Conservation (phyloP, 352 stramenopile genomes). For the Phytophthora meadii region DNA sequence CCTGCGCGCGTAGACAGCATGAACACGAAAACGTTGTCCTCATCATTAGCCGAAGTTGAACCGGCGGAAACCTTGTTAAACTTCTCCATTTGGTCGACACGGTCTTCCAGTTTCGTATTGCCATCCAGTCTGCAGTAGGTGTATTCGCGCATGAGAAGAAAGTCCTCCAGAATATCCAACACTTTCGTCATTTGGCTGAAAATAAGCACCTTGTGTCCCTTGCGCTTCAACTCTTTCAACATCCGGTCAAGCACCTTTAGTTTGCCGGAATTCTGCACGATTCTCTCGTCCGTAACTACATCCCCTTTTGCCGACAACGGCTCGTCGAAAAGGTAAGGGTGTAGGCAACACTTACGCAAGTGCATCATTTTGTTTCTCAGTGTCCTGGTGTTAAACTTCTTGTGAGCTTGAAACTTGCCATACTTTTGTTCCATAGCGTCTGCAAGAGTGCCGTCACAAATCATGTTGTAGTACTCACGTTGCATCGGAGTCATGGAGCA, state of each 20-base stretch:
- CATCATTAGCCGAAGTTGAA: constrained; percentile 26
- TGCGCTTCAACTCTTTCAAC: constrained; percentile 93
- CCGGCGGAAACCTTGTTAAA: constrained; percentile 91
- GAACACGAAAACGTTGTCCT: constrained; percentile 82
- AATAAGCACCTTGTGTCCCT: constrained; percentile 98
- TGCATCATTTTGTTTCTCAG: constrained; percentile 84
- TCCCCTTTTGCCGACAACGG: constrained; percentile 59
- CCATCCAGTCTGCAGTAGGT: constrained; percentile 98
- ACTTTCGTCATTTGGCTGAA: constrained; percentile 99
- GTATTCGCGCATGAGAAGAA: constrained; percentile 87
- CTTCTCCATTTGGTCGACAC: constrained; percentile 97
- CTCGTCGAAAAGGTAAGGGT: constrained; percentile 91
- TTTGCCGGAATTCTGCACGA: constrained; percentile 97
- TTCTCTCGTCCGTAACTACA: constrained; percentile 80
- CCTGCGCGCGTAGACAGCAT: constrained; percentile 92
- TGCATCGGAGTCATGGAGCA: constrained; percentile 95
- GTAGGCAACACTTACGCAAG: constrained; percentile 89
- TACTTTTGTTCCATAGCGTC: constrained; percentile 88
- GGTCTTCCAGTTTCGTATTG: constrained; percentile 91
- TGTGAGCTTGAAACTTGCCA: constrained; percentile 57
- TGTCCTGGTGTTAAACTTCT: constrained; percentile 58
- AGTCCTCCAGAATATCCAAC: constrained; percentile 99
- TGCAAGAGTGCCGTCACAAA: constrained; percentile 89
- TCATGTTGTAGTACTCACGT: constrained; percentile 95
- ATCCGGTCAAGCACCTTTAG: constrained; percentile 99